These are phyloP conservation scores for Emmonsiellopsis sp. DNA, from an alignment of 2,329 filamentous ascomycete species.

Conservation along the genomic window DNA sequence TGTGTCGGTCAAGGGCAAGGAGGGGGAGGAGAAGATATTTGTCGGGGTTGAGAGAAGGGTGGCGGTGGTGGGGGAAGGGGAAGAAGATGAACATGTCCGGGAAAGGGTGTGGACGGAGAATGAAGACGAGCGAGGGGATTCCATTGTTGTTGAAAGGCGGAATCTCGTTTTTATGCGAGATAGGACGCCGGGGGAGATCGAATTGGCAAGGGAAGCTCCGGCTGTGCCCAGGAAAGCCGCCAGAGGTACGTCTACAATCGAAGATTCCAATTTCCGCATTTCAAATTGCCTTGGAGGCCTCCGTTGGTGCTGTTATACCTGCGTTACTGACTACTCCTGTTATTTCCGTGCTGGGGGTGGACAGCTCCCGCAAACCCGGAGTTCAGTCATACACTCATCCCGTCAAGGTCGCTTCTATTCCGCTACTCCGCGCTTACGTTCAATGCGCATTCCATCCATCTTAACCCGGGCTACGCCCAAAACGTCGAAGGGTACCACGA, in stretches of 20 bases:
- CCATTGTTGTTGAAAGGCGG: slow-evolving; percentile 48
- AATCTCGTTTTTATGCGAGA: slow-evolving; percentile 57
- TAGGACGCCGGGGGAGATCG: slow-evolving; percentile 30
- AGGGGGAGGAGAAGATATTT: slow-evolving; percentile 49
- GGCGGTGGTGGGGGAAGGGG: slow-evolving; percentile 28
- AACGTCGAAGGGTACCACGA: slow-evolving; percentile 64
- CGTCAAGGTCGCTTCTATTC: slow-evolving; percentile 67
- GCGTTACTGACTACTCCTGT: neutral
- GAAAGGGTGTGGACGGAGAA: slow-evolving; percentile 35
- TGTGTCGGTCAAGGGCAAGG: slow-evolving; percentile 41
- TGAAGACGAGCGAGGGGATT: slow-evolving; percentile 35
- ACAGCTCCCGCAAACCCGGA: slow-evolving; percentile 44
- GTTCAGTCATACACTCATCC: slow-evolving; percentile 52
- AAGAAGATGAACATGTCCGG: slow-evolving; percentile 26
- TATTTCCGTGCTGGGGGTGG: neutral
- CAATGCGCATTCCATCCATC: slow-evolving; percentile 87
- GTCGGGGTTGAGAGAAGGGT: slow-evolving; percentile 51
- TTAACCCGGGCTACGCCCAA: slow-evolving; percentile 63
- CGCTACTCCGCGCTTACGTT: slow-evolving; percentile 84
- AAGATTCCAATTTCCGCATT: neutral
- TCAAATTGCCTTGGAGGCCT: neutral
- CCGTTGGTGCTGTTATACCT: too few relatives aligned
- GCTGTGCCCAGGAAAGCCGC: slow-evolving; percentile 19
- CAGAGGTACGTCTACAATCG: slow-evolving; percentile 23
- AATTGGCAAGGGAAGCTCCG: slow-evolving; percentile 18